These are phyloP conservation scores for Fusarium luffae DNA, from an alignment of 2,329 filamentous ascomycete species.

Conservation along the genomic window DNA sequence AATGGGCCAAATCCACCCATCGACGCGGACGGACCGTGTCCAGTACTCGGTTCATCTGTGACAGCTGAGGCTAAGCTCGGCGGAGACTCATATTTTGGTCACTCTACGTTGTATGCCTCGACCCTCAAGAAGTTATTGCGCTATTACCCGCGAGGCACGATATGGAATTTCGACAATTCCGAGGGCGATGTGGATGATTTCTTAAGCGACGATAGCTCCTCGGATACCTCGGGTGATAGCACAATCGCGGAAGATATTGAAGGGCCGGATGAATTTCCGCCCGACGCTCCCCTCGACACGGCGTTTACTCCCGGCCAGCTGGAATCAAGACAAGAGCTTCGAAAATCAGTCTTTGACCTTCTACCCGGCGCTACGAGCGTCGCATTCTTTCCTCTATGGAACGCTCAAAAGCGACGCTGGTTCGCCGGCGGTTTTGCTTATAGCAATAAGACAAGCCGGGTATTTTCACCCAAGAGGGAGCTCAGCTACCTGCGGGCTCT, in stretches of 20 bases:
- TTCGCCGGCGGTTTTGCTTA: constrained; percentile 1
- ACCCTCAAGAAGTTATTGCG: neutral
- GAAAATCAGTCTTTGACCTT: neutral
- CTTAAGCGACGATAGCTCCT: neutral
- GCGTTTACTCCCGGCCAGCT: rapidly evolving
- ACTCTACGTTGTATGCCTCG: rapidly evolving
- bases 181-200: neutral
- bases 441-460: neutral
- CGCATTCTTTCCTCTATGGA: neutral
- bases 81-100: neutral
- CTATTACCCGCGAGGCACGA: neutral
- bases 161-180: neutral
- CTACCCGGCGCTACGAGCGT: neutral
- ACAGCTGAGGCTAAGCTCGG: neutral
- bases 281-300: rapidly evolving
- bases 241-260: neutral
- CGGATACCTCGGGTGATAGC: neutral
- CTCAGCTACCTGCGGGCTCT: neutral
- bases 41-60: neutral
- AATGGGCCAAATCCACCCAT: rapidly evolving
- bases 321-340: neutral
- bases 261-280: neutral
- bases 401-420: constrained; percentile 4
- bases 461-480: neutral
- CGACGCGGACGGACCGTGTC: neutral